Base-by-base conservation (phyloP, 2,329 filamentous ascomycete genomes). In the Penicillium verrucosum region DNA sequence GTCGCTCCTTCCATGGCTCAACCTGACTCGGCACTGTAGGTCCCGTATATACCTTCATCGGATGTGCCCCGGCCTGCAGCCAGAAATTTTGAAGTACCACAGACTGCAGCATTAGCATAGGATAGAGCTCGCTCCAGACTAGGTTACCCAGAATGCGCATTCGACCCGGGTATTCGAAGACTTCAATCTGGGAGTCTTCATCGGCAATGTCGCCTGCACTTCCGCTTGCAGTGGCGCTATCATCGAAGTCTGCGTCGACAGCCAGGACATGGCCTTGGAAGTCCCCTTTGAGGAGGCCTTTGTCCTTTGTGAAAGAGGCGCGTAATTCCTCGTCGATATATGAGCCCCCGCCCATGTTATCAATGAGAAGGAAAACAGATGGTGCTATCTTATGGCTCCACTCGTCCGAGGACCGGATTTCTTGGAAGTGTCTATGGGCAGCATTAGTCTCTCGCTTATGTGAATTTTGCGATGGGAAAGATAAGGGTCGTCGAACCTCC, bases 101-200 rank as follows among this genome's bases (percentile, higher is more conserved):
- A 9, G 56, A 45, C 36, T 63, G 51, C 29, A 57, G 43, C 32
- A 38, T 46, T 2, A 59, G 27, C 50, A 58, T 32, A 2, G 65
- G 61, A 36, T 59, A 63, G 16, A 69, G 18, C 29, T 69, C 66
- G 32, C 59, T 60, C 65, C 65, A 68, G 21, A 69, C 50, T 8
- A 68, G 56, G 37, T 61, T 63, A 38, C 62, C 62, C 34, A 63
- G 44, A 29, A 68, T 59, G 14, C 62, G 65, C 59, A 68, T 57
- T n/a, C 51, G 54, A 6, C 65, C 65, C 0, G 36, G 32, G 27
- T 61, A 69, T 8, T 62, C 43, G 10, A 45, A 18, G 29, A 2
- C 21, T 29, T 18, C 21, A 6, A 53, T 51, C 27, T 57, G 18
- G 18, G 38, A 16, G 8, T 41, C 21, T 54, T 48, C 48, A 16